Conservation (phyloP, 2,329 filamentous ascomycete genomes). For the Ophiostoma sp. region DNA sequence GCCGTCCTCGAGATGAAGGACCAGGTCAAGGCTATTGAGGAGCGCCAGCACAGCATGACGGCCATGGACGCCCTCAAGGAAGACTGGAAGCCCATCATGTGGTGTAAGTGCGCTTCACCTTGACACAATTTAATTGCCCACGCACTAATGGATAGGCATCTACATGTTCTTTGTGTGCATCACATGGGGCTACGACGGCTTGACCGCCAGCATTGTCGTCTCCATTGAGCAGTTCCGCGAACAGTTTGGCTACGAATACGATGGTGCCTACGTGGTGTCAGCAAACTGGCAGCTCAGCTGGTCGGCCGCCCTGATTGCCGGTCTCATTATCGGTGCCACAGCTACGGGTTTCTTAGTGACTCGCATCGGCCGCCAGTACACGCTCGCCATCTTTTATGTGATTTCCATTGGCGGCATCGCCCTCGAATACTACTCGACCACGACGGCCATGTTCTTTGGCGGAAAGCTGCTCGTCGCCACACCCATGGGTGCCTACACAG, state of each 20-base stretch:
- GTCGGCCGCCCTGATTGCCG: constrained; percentile 24
- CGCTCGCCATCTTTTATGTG: constrained; percentile 33
- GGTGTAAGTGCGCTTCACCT: too few species aligned
- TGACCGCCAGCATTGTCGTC: constrained; percentile 41
- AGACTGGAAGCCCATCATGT: too few species aligned
- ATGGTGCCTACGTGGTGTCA: constrained; percentile 40
- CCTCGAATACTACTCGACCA: constrained; percentile 40
- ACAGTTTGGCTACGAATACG: constrained; percentile 42
- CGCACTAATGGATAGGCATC: too few species aligned
- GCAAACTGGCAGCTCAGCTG: constrained; percentile 39
- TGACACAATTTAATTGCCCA: too few species aligned
- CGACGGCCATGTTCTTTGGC: constrained; percentile 40
- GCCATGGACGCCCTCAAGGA: too few species aligned
- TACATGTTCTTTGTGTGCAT: too few species aligned
- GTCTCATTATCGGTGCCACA: constrained; percentile 37
- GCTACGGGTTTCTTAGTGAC: constrained; percentile 38
- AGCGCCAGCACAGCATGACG: too few species aligned
- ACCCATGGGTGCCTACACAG: constrained; percentile 30
- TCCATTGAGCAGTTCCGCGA: constrained; percentile 44
- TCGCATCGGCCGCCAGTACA: constrained; percentile 37
- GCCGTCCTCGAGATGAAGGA: too few species aligned
- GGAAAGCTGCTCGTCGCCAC: constrained; percentile 44
- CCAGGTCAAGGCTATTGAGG: too few species aligned
- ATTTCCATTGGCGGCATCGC: constrained; percentile 40
- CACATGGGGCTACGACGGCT: constrained; percentile 8